Conservation (phyloP, 2,329 filamentous ascomycete genomes). For the Boeremia exigua region DNA sequence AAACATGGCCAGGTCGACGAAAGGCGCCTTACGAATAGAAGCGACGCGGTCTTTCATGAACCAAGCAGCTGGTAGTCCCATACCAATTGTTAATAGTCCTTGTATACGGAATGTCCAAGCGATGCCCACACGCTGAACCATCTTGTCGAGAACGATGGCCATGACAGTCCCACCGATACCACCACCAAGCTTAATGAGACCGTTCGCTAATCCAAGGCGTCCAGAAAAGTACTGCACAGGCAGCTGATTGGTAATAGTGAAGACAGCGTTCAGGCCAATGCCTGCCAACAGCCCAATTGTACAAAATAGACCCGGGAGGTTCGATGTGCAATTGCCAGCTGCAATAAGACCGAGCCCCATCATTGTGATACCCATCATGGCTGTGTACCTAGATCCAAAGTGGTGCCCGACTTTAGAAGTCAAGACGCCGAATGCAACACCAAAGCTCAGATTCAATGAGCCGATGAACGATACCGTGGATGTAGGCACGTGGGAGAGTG, state of each 20-base stretch:
- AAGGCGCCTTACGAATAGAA: conserved; percentile 22
- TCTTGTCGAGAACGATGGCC: conserved; percentile 30
- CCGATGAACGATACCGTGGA: conserved; percentile 66
- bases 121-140: conserved; percentile 35
- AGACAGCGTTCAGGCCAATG: conserved; percentile 45
- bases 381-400: conserved; percentile 57
- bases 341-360: conserved; percentile 58
- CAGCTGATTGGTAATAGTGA: conserved; percentile 28
- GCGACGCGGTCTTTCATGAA: conserved; percentile 31
- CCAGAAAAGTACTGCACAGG: conserved; percentile 37
- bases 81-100: conserved; percentile 30
- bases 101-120: conserved; percentile 37
- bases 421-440: conserved; percentile 60
- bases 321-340: conserved; percentile 52
- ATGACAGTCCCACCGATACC: conserved; percentile 35
- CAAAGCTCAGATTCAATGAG: conserved; percentile 58
- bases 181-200: conserved; percentile 38
- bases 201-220: conserved; percentile 36
- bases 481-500: conserved; percentile 51
- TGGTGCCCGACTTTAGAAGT: conserved; percentile 59
- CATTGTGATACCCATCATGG: conserved; percentile 57
- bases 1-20: conserved; percentile 37
- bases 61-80: conserved; percentile 32
- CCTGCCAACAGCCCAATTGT: conserved; percentile 56
- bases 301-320: conserved; percentile 49